Evolutionary conservation across 2,329 filamentous ascomycete species (phyloP), one percentile per base, ranked within the genome.

Genomic region (Cylindrodendrum hubeiense): DNA sequence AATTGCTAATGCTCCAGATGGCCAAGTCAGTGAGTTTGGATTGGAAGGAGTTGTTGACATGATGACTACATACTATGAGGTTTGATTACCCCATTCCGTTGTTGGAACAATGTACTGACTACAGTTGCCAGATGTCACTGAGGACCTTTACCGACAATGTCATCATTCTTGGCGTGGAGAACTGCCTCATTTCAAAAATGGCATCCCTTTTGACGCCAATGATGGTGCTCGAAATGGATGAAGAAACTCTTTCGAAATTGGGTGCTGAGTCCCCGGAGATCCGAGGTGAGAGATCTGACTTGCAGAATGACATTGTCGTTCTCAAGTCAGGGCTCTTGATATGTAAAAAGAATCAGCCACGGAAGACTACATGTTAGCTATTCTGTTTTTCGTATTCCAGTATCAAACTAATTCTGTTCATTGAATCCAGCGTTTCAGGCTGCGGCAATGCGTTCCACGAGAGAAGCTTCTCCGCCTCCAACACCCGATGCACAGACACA

Each of bases 131-230:
- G 80, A 78, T 80, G 69, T 79, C 80, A 1, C 74, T 82, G 4
- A 68, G 79, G 19, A 81, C 79, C 0, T 84, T 86, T 52, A 75
- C 81, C 4, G 80, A 86, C 17, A 84, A 84, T 34, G 74, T 86
- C 24, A 77, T 80, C 28, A 83, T 78, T 17, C 77, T 85, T 1
- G 84, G 78, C 0, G 74, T 84, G 1, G 84, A 86, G 67, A 81
- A 81, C 54, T 85, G 82, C 56, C 78, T 86, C 1, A 72, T 86
- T 9, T 44, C 33, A 2, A 28, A 59, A n/a, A 52, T 59, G 15
- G n/a, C 37, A 5, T 44, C 26, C 12, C 22, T 59, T 10, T 22
- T 59, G n/a, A 33, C 34, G 2, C 21, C 47, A 3, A 21, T 15
- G 3, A 26, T 33, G 13, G 44, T 59, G 24, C 19, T 44, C 28